A percentile compares a stretch with the other conserved stretches of the same genome.
Evolutionary conservation across 352 stramenopile species (phyloP).

Genomic region (Phytophthora megakarya): DNA sequence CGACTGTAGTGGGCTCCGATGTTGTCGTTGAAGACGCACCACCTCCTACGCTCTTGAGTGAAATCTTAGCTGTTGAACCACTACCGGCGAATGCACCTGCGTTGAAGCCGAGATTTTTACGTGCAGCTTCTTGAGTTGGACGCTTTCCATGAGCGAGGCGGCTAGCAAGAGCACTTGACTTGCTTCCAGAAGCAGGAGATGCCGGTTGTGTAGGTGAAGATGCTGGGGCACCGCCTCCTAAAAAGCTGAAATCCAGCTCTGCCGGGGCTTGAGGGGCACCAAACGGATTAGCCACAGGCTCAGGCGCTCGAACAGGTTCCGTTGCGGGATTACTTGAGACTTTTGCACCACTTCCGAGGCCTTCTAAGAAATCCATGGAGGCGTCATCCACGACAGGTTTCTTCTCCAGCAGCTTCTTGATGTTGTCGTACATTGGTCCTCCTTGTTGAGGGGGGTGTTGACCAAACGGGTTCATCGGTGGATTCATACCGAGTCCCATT

Average conservation of each 20-base stretch:
- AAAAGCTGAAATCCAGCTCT: slow-evolving; percentile 29
- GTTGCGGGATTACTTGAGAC: slow-evolving; percentile 10
- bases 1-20: slow-evolving; percentile 43
- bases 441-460: slow-evolving; percentile 40
- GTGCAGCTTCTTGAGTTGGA: slow-evolving; percentile 73
- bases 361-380: slow-evolving; percentile 73
- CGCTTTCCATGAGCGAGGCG: slow-evolving; percentile 64
- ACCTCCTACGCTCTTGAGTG: slow-evolving; percentile 59
- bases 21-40: neutral
- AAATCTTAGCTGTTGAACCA: slow-evolving; percentile 47
- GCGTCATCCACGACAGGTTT: slow-evolving; percentile 66
- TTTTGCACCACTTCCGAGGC: slow-evolving; percentile 44
- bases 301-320: slow-evolving; percentile 21
- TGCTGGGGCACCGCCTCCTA: slow-evolving; percentile 17
- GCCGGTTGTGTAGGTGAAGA: slow-evolving; percentile 16
- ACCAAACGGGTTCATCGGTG: slow-evolving; percentile 34
- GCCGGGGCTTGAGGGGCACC: slow-evolving; percentile 14
- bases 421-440: slow-evolving; percentile 82
- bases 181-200: slow-evolving; percentile 32
- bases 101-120: slow-evolving; percentile 64
- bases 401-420: slow-evolving; percentile 81
- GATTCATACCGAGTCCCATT: slow-evolving; percentile 34
- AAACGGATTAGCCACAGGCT: slow-evolving; percentile 25
- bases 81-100: slow-evolving; percentile 53
- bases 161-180: slow-evolving; percentile 68